Percentiles rank a stretch among this genome's conserved stretches.
Conservation (phyloP, 371 early-diverging fungal species). For the Rhizopus stolonifer region DNA sequence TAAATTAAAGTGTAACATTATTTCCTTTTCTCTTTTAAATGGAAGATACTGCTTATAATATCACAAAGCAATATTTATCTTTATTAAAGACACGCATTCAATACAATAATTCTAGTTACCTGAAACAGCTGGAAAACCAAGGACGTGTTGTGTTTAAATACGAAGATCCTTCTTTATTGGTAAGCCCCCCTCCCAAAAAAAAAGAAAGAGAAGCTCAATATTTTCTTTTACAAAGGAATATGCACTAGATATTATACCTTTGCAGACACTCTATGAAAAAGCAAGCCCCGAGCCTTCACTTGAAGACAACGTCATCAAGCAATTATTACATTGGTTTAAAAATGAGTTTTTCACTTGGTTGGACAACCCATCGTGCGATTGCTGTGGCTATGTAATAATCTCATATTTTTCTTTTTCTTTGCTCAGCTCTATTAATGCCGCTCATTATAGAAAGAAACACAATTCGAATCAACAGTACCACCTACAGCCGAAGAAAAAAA, state of each 20-base stretch:
- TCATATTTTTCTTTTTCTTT: not conserved
- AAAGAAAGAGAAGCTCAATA: not conserved
- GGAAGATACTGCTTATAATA: not conserved
- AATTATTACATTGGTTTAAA: conserved; percentile 61
- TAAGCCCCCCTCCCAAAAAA: conserved; percentile 12
- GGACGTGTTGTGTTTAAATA: conserved; percentile 27
- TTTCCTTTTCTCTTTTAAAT: not conserved
- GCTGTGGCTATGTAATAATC: conserved; percentile 41
- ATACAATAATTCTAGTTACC: not conserved
- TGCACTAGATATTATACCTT: conserved; percentile 47
- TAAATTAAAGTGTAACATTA: not conserved
- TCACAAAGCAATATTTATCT: not conserved
- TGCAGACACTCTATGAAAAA: conserved; percentile 50
- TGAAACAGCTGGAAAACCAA: conserved; percentile 8
- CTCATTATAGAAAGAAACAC: conserved; percentile 6
- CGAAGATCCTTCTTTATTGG: conserved; percentile 45
- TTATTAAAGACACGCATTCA: not conserved
- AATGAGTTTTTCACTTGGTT: conserved; percentile 71
- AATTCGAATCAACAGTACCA: not conserved
- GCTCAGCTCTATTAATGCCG: not conserved
- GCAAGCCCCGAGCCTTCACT: conserved; percentile 22
- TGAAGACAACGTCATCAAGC: conserved; percentile 37
- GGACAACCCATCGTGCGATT: conserved; percentile 55
- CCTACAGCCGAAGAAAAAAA: conserved; percentile 53
- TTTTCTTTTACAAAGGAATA: conserved; percentile 37